Base-by-base conservation (phyloP, 2,329 filamentous ascomycete genomes). In the Cladosporium sp. region DNA sequence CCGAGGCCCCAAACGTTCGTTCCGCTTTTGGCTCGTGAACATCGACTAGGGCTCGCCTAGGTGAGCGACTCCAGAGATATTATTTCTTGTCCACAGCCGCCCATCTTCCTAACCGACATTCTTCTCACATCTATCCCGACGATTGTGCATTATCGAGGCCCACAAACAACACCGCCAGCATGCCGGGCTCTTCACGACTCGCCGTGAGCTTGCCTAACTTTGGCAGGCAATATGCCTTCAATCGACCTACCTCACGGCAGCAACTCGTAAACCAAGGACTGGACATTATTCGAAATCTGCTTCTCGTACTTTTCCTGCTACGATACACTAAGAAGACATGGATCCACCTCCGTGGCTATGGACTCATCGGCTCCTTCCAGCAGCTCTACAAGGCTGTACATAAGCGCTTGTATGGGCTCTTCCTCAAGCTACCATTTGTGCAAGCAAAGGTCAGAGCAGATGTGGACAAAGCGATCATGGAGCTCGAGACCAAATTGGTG, bases 281-380 rank as follows among this genome's bases (percentile, higher is more conserved):
- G 58, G 72, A 76, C 62, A 21, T 72, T 67, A 75, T 97, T 68
- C 91, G 92, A 64, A 96, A 97, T 77, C 83, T 97, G 67, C 83
- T 98, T 72, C 96, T 98, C 78, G 84, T 93, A 75, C 86, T 96
- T 72, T 97, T 98, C 80, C 78, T 97, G 67, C 82, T 96, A 57
- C 90, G 93, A 76, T 91, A 93, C 84, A 86, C 90, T 35, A 91
- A 92, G 70, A 91, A 90, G 74, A 85, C 87, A 31, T 90, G 92
- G 77, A 90, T 92, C 81, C 91, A 95, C 75, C 85, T 98, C 71
- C 92, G 91, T 74, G 95, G 95, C 71, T 92, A 95, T 76, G 95
- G 95, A 70, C 78, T 95, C 73, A 80, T 96, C 75, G 94, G 94
- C 69, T 91, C 91, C 66, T 74, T 92, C 67, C 82, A 87, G 74